Conservation (phyloP, 176 grass and related monocot genomes). For the Triticum turgidum region DNA sequence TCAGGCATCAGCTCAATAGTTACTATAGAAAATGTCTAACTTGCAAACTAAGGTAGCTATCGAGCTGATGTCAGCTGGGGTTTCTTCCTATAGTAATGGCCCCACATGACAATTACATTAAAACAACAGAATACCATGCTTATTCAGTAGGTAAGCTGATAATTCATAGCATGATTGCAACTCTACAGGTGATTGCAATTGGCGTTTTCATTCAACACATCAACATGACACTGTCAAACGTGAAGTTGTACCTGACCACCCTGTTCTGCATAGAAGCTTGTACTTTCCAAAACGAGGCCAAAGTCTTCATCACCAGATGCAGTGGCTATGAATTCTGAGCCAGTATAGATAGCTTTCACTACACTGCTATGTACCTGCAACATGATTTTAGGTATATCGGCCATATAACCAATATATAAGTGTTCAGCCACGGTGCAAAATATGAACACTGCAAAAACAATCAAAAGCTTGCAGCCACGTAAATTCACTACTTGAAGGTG, state of each 20-base stretch:
- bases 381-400: slow-evolving; percentile 32
- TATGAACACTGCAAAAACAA: background rate
- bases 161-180: background rate
- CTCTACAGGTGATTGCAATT: background rate
- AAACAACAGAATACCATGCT: background rate
- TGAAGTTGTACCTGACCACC: slow-evolving; percentile 79
- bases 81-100: background rate
- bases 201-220: slow-evolving; percentile 1
- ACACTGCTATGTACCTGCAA: slow-evolving; percentile 79
- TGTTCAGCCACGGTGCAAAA: background rate
- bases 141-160: background rate
- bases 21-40: background rate
- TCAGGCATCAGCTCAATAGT: background rate
- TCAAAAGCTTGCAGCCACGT: background rate
- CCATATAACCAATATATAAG: slow-evolving; percentile 16
- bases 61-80: background rate
- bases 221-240: background rate
- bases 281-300: slow-evolving; percentile 91
- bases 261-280: slow-evolving; percentile 98
- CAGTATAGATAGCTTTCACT: slow-evolving; percentile 89
- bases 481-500: background rate
- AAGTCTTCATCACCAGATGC: slow-evolving; percentile 51
- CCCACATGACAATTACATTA: background rate
- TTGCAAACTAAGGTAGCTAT: background rate
- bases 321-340: slow-evolving; percentile 55